Conservation (phyloP, 2,329 filamentous ascomycete genomes). For the Ceratocystis lukuohia region DNA sequence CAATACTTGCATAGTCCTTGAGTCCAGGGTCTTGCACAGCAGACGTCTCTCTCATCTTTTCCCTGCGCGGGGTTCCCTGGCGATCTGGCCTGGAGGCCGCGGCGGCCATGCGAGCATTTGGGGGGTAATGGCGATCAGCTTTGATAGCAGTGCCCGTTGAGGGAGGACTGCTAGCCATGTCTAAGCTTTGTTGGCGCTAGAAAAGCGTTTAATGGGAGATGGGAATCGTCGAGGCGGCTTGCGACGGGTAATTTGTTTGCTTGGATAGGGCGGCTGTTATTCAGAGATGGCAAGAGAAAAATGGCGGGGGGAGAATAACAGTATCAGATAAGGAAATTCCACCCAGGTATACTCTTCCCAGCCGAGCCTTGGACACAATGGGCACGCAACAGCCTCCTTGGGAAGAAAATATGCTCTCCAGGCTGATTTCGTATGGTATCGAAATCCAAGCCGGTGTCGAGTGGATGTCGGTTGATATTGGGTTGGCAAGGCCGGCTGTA, state of each 20-base stretch:
- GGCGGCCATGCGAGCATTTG: constrained; percentile 32
- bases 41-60: constrained; percentile 45
- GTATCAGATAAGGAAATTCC: no score
- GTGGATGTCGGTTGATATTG: background rate
- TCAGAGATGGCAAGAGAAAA: background rate
- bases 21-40: constrained; percentile 63
- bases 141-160: constrained; percentile 21
- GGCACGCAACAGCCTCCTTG: background rate
- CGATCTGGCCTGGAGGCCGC: constrained; percentile 33
- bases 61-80: constrained; percentile 47
- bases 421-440: no score
- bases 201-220: background rate
- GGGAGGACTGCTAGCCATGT: constrained; percentile 19
- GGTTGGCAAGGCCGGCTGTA: background rate
- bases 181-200: background rate
- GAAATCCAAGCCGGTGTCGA: no score
- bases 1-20: constrained; percentile 59
- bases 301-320: no score
- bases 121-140: constrained; percentile 30
- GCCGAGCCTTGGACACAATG: no score
- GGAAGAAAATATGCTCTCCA: background rate
- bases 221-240: background rate
- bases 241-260: background rate
- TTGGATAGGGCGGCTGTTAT: background rate
- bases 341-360: no score